These are phyloP conservation scores for Lactifluus volemus DNA, from an alignment of 768 basidiomycete species.

Conservation along the genomic window DNA sequence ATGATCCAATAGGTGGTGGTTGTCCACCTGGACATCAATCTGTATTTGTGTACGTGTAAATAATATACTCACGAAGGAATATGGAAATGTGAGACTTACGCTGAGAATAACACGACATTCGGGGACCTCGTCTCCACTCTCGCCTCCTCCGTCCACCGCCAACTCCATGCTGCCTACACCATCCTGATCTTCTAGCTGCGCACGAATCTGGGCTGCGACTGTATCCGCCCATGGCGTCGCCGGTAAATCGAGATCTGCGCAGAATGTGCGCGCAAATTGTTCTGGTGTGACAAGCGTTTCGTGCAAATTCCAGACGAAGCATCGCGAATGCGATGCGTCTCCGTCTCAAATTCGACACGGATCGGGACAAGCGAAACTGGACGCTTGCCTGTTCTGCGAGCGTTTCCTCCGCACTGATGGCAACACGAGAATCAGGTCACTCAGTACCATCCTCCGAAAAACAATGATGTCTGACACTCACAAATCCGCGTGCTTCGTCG, in stretches of 20 bases:
- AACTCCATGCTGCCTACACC: slow-evolving; percentile 73
- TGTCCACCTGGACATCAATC: slow-evolving; percentile 97
- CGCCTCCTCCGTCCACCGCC: slow-evolving; percentile 47
- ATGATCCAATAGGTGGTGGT: slow-evolving; percentile 85
- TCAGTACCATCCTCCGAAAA: not conserved
- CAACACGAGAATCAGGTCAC: not conserved
- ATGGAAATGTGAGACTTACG: slow-evolving; percentile 34
- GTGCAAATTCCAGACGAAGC: slow-evolving; percentile 92
- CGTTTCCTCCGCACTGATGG: slow-evolving; percentile 50
- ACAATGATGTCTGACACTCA: slow-evolving; percentile 36
- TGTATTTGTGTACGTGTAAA: slow-evolving; percentile 27
- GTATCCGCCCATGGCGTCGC: slow-evolving; percentile 58
- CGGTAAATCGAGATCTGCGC: slow-evolving; percentile 79
- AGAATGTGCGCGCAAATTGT: slow-evolving; percentile 79
- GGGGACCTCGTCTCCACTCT: slow-evolving; percentile 40
- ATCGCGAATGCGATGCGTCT: slow-evolving; percentile 88
- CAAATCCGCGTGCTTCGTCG: slow-evolving; percentile 66
- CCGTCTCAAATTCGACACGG: slow-evolving; percentile 91
- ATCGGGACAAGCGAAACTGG: slow-evolving; percentile 71
- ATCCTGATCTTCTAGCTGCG: slow-evolving; percentile 87
- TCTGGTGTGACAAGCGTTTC: slow-evolving; percentile 83
- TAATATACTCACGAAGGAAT: not conserved
- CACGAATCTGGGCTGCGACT: slow-evolving; percentile 78
- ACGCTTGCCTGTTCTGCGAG: slow-evolving; percentile 54
- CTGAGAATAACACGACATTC: slow-evolving; percentile 80